Base-by-base conservation (phyloP, 495 filamentous ascomycete genomes). In the Geoglossum glabrum region DNA sequence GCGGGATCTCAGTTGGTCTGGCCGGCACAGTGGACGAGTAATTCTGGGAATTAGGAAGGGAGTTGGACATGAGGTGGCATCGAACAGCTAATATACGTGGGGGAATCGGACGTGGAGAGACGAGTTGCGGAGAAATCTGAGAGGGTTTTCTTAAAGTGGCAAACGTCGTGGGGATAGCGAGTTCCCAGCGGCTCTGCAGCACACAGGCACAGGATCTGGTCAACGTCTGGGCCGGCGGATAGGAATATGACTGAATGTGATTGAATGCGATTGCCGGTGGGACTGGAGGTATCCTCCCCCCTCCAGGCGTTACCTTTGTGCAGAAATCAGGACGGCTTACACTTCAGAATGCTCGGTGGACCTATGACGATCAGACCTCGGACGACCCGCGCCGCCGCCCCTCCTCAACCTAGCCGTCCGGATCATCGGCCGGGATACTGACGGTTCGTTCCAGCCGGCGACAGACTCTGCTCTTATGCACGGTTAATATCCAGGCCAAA, bases 11-110 rank as follows among this genome's bases (percentile, higher is more conserved):
- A 50, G 46, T 17, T 40, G 36, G 46, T 50, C 46, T 50, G 23
- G 26, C 8, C 49, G 28, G 49, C 49, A 21, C 49, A 30, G 19
- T 52, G 17, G 49, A 50, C 46, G 46, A 28, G 11, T 27, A 17
- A 31, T 27, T 52, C 17, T 1, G 49, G 17, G 19, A 30, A 13
- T 27, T 30, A 28, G 49, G 49, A 13, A 31, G 49, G 23, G 11
- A 28, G 49, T 30, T 31, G 49, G 49, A 52, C 49, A 52, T 52
- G 49, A 52, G 49, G 49, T 52, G 49, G 49, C 49, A 52, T 52
- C 25, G 49, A 52, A 27, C 49, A 4, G 49, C 28, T 52, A 52
- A 52, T 52, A 13, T 52, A 52, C 17, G 23, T 52, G 49, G 25
- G 49, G 49, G 49, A 28, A 45, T 45, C 40, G 40, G n/a, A 45